phyloP scores from a whole-genome alignment of 257 asterid genomes.

The Scutellaria minor region DNA sequence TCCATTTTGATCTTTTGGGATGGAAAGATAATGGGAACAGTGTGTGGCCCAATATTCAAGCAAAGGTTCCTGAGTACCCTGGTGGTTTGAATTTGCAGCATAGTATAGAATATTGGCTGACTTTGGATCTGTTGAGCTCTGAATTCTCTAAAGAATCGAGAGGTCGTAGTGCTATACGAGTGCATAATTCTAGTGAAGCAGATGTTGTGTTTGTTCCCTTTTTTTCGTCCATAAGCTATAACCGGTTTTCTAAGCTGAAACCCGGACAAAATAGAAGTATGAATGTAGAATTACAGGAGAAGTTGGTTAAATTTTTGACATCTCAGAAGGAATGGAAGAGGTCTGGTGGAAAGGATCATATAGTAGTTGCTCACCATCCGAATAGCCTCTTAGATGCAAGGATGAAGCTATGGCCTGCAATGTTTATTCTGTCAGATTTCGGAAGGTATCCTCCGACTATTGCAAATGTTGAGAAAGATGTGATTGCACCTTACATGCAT shows the following conservation, averaged over 20 bases:
- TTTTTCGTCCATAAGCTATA: slow-evolving; percentile 81
- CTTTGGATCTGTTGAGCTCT: slow-evolving; percentile 77
- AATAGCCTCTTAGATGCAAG: slow-evolving; percentile 87
- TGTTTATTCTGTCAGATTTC: slow-evolving; percentile 78
- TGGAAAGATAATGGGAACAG: slow-evolving; percentile 60
- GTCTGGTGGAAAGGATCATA: slow-evolving; percentile 78
- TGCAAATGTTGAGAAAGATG: slow-evolving; percentile 87
- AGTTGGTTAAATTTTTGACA: slow-evolving; percentile 66
- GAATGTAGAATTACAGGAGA: slow-evolving; percentile 64
- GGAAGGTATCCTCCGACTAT: slow-evolving; percentile 90
- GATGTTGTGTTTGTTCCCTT: slow-evolving; percentile 91
- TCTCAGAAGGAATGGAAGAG: slow-evolving; percentile 80
- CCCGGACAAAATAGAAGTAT: slow-evolving; percentile 52
- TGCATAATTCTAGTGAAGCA: slow-evolving; percentile 79
- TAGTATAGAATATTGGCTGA: slow-evolving; percentile 92
- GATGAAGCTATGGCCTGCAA: slow-evolving; percentile 88
- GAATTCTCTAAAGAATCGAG: slow-evolving; percentile 46
- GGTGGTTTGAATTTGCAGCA: slow-evolving; percentile 96
- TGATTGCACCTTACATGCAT: slow-evolving; percentile 92
- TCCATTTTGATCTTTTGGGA: slow-evolving; percentile 72
- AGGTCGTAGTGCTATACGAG: slow-evolving; percentile 65
- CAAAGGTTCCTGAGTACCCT: slow-evolving; percentile 69
- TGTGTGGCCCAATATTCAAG: slow-evolving; percentile 81
- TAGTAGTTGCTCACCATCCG: slow-evolving; percentile 93
- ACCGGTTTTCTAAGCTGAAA: slow-evolving; percentile 65